A percentile compares a stretch with the other conserved stretches of the same genome.
Evolutionary conservation across 1,284 basidiomycete species (phyloP).

Genomic region (Pisolithus thermaeus): DNA sequence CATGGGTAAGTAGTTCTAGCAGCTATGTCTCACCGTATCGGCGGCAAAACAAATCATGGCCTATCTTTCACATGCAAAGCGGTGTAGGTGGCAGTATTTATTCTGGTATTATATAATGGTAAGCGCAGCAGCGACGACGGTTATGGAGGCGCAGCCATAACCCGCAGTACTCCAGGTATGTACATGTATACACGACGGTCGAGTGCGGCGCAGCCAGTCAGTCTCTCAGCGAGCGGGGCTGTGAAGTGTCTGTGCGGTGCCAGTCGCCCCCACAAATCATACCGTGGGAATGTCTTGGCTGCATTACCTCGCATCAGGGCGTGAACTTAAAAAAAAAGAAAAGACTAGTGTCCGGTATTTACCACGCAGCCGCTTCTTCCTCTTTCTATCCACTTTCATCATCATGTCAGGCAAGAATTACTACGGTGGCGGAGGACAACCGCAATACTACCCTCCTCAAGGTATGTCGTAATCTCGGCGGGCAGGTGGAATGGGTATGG

Average conservation of each 20-base stretch:
- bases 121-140: no score
- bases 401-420: constrained; percentile 73
- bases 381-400: constrained; percentile 14
- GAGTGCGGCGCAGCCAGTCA: neutral
- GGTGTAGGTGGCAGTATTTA: neutral
- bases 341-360: neutral
- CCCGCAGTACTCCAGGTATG: no score
- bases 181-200: no score
- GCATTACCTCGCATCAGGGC: constrained; percentile 4
- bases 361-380: constrained; percentile 3
- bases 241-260: neutral
- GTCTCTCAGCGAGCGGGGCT: neutral
- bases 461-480: constrained; percentile 34
- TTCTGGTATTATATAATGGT: no score
- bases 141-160: no score
- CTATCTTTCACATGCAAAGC: neutral
- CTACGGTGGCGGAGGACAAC: constrained; percentile 46
- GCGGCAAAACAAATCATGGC: neutral
- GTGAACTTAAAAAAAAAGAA: neutral
- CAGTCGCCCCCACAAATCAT: neutral
- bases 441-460: constrained; percentile 63
- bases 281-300: constrained; percentile 3
- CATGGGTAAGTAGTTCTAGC: neutral
- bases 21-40: neutral
- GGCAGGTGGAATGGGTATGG: neutral